Percentiles rank a stretch among this genome's conserved stretches.
These are phyloP conservation scores for Didymella glomerata DNA, from an alignment of 2,329 filamentous ascomycete species.

Conservation along the genomic window DNA sequence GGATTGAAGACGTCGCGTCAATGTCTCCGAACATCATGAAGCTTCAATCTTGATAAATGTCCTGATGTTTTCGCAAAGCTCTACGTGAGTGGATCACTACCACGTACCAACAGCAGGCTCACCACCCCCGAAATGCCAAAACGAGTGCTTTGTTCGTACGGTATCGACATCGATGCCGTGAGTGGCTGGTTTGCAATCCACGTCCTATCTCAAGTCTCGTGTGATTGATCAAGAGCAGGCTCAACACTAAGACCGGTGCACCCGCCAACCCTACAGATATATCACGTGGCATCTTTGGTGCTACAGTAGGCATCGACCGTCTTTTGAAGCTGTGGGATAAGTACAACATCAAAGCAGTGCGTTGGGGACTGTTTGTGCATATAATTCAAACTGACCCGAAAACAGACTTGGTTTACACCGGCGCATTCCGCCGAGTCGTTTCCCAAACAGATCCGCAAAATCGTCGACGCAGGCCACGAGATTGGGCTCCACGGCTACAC, in stretches of 20 bases:
- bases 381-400: neutral
- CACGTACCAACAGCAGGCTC: no score
- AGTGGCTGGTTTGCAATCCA: neutral
- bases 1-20: neutral
- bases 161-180: neutral
- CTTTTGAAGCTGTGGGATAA: conserved; percentile 30
- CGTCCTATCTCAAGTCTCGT: neutral
- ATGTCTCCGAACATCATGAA: neutral
- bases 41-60: neutral
- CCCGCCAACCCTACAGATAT: conserved; percentile 52
- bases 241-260: conserved; percentile 53
- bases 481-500: neutral
- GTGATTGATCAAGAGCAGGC: conserved; percentile 29
- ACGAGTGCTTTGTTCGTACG: neutral
- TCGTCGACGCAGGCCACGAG: neutral
- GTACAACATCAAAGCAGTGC: neutral
- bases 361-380: neutral
- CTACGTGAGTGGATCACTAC: neutral
- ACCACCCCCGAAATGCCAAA: neutral
- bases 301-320: conserved; percentile 52
- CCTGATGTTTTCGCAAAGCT: neutral
- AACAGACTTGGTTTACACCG: neutral
- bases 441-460: neutral
- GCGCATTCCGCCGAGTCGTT: neutral
- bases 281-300: conserved; percentile 53